A percentile compares a stretch with the other conserved stretches of the same genome.
Conservation (phyloP, 768 basidiomycete species). For the Mycena crocata region DNA sequence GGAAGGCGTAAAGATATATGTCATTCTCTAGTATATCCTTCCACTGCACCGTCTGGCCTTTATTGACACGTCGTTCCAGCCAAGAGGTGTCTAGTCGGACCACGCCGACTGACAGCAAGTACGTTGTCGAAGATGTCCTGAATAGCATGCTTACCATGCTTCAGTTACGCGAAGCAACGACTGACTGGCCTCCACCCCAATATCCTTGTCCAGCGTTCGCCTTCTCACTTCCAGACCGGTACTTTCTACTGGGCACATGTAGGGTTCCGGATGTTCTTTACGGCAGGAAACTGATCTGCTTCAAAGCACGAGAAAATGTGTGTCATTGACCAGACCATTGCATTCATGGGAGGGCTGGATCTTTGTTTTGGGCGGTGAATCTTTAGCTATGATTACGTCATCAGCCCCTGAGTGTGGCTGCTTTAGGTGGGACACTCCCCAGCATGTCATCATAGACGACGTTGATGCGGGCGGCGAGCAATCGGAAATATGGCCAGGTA, state of each 20-base stretch:
- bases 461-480: conserved; percentile 68
- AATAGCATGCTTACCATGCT: conserved; percentile 9
- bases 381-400: not conserved
- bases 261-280: conserved; percentile 44
- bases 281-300: not conserved
- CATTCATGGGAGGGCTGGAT: conserved; percentile 98
- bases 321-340: conserved; percentile 96
- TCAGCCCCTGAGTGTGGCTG: conserved; percentile 12
- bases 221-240: conserved; percentile 96
- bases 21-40: conserved; percentile 87
- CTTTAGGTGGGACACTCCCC: conserved; percentile 93
- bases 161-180: conserved; percentile 87
- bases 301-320: conserved; percentile 95
- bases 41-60: not conserved
- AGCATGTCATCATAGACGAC: conserved; percentile 92
- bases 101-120: conserved; percentile 95
- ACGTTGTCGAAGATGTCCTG: conserved; percentile 37
- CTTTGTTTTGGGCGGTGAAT: conserved; percentile 87
- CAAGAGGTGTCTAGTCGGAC: conserved; percentile 96
- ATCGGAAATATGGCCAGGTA: conserved; percentile 90
- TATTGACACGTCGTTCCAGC: conserved; percentile 53
- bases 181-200: conserved; percentile 87
- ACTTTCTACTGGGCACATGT: conserved; percentile 99
- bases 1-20: conserved; percentile 95
- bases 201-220: conserved; percentile 96